A percentile compares a stretch with the other conserved stretches of the same genome.
These are phyloP conservation scores for Samsoniella hepiali DNA, from an alignment of 2,329 filamentous ascomycete species.

Conservation along the genomic window DNA sequence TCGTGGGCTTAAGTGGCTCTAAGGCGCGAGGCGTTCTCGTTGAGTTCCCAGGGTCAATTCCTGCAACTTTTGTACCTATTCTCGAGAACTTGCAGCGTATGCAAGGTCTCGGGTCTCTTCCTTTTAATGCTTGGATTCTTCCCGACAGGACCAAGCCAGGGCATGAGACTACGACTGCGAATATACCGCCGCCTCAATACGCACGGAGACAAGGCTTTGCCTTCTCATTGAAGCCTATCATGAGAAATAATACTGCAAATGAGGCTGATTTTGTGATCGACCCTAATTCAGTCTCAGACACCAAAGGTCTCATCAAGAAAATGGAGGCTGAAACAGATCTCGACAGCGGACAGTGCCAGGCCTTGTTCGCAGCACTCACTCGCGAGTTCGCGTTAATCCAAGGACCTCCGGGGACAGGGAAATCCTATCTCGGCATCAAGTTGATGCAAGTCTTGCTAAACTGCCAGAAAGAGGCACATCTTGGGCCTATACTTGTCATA, in stretches of 20 bases:
- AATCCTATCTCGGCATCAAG: slow-evolving; percentile 57
- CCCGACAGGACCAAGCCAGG: slow-evolving; percentile 1
- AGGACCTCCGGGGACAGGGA: slow-evolving; percentile 68
- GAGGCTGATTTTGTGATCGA: neutral
- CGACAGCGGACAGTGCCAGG: slow-evolving; percentile 49
- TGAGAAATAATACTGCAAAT: neutral
- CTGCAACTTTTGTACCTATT: slow-evolving; percentile 6
- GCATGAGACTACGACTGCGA: neutral
- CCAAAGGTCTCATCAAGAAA: neutral
- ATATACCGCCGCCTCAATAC: slow-evolving; percentile 13
- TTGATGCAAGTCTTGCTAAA: slow-evolving; percentile 51
- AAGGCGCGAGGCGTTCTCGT: slow-evolving; percentile 3
- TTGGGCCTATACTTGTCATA: slow-evolving; percentile 42
- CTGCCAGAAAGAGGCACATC: slow-evolving; percentile 33
- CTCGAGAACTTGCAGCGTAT: slow-evolving; percentile 13
- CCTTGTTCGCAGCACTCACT: slow-evolving; percentile 51
- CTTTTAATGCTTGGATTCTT: slow-evolving; percentile 16
- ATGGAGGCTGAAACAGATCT: slow-evolving; percentile 39
- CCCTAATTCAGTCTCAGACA: neutral
- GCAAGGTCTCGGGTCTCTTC: slow-evolving; percentile 5
- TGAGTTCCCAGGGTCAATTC: slow-evolving; percentile 7
- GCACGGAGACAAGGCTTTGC: slow-evolving; percentile 8
- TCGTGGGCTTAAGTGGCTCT: slow-evolving; percentile 6
- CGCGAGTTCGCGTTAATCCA: slow-evolving; percentile 59
- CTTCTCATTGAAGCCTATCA: slow-evolving; percentile 10